Evolutionary conservation across 2,329 filamentous ascomycete species (phyloP), one percentile per base, ranked within the genome.

Genomic region (Ceratocystiopsis sp.): DNA sequence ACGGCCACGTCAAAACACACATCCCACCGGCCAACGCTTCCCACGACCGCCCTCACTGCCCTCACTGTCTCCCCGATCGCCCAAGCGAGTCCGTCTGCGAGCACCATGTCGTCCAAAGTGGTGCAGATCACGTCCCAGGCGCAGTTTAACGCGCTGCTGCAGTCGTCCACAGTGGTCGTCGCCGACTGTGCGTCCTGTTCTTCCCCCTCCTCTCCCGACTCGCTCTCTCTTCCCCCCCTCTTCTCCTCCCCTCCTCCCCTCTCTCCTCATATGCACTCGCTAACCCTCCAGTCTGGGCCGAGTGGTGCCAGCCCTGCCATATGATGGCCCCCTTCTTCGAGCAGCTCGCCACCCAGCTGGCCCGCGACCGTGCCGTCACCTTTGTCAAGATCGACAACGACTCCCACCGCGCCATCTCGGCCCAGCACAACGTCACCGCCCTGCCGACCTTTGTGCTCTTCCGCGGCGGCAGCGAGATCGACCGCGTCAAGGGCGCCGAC

Each of bases 371-470:
- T 52, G 66, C 72, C 50, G 78, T 94, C 53, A 83, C 79, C 33
- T 95, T 96, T 59, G 76, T 77, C 58, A 94, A 91, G 66, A 72
- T 52, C 45, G 41, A 53, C 43, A 46, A 42, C 17, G 47, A 94
- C 52, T 61, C 70, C 41, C 81, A 91, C 57, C 68, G 75, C 54
- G 76, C 84, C 35, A 74, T 96, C 49, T 75, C 83, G 15, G 58
- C 72, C 47, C 74, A 77, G 51, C 91, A 93, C 63, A 67, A 68
- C 50, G 69, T 96, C 55, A 78, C 75, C 17, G 73, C 75, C 61
- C 78, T 89, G 57, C 91, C 91, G 10, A 93, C 87, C n/a, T 94
- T 96, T 60, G 73, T 96, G 55, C 71, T 95, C 54, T 93, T 84
- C 66, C 80, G 80, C 53, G 71, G 80, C 55, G 80, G 78, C 52